Evolutionary conservation across 176 grass and related monocot species (phyloP).

Genomic region (maize (Zea mays)): DNA sequence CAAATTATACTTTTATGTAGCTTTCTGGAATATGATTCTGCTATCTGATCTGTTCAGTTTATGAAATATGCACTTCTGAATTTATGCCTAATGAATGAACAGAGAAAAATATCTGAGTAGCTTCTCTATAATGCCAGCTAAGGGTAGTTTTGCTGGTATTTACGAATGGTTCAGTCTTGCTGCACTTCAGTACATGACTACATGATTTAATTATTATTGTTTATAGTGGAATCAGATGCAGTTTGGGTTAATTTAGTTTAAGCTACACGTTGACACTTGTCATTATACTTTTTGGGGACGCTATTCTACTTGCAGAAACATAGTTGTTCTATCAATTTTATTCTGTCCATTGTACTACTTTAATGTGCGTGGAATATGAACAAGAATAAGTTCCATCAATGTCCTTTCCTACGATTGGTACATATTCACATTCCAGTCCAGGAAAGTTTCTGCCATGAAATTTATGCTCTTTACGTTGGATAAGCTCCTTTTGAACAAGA

Average conservation of each 20-base stretch:
- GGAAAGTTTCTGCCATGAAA: slow-evolving; percentile 41
- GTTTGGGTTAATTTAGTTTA: slow-evolving; percentile 13
- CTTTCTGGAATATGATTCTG: slow-evolving; percentile 46
- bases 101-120: slow-evolving; percentile 3
- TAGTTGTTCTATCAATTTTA: slow-evolving; percentile 53
- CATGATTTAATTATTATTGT: slow-evolving; percentile 19
- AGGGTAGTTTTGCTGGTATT: slow-evolving; percentile 27
- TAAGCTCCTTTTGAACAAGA: slow-evolving; percentile 57
- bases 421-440: slow-evolving; percentile 66
- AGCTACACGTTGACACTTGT: slow-evolving; percentile 10
- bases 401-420: slow-evolving; percentile 88
- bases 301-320: slow-evolving; percentile 46
- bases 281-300: slow-evolving; percentile 40
- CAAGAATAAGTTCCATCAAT: slow-evolving; percentile 64
- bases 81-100: slow-evolving; percentile 12
- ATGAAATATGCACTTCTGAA: slow-evolving; percentile 36
- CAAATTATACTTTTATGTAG: slow-evolving; percentile 35
- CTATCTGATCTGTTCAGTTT: too few relatives aligned
- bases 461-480: slow-evolving; percentile 47
- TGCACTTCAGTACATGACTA: slow-evolving; percentile 4
- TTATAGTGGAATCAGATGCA: slow-evolving; percentile 28
- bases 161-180: slow-evolving; percentile 8
- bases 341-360: slow-evolving; percentile 52
- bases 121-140: slow-evolving; percentile 24
- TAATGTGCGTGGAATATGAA: slow-evolving; percentile 69